Base-by-base conservation (phyloP, 2,329 filamentous ascomycete species). In the Endocalyx cinctus region DNA sequence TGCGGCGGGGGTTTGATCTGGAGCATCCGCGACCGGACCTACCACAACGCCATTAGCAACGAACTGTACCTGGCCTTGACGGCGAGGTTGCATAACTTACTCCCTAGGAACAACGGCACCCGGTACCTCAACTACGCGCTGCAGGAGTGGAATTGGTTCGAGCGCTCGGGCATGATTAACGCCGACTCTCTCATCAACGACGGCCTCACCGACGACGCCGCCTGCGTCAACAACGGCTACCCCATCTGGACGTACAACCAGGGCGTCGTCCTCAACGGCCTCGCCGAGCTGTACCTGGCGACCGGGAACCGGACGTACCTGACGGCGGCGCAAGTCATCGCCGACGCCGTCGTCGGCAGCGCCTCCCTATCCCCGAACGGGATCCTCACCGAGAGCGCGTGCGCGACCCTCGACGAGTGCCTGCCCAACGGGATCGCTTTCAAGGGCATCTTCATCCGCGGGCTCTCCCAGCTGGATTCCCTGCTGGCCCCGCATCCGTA, bases 371-470 rank as follows among this genome's bases (percentile, higher is more conserved):
- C 66, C 25, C 38, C 54, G 0, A 49, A 55, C 27, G 57, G 62
- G 13, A 58, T 70, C 6, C 43, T 74, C 0, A 63, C 63, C 10
- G 69, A 73, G 27, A n/a, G n/a, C n/a, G 55, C 60, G 0, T 54
- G 54, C 14, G 58, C 56, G 5, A 52, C 52, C 11, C 42, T 39
- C 5, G 58, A 63, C 27, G 37, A 45, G 5, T 57, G 54, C 38
- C 44, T 52, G 26, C 42, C 45, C 13, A 50, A 57, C 26, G 67
- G 61, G 1, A 63, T 66, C 0, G 70, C 78, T 28, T 82, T 82
- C 63, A 82, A 82, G 47, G 78, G 78, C 1, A 63, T 80, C 5
- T 80, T 82, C 44, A 67, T 69, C 15, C 66, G 77, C 1, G 77
- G 77, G 34, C 54, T 82, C 8, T 60, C 63, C 22, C 62, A 65